Base-by-base conservation (phyloP, 768 basidiomycete species). In the Psilocybe azurescens region DNA sequence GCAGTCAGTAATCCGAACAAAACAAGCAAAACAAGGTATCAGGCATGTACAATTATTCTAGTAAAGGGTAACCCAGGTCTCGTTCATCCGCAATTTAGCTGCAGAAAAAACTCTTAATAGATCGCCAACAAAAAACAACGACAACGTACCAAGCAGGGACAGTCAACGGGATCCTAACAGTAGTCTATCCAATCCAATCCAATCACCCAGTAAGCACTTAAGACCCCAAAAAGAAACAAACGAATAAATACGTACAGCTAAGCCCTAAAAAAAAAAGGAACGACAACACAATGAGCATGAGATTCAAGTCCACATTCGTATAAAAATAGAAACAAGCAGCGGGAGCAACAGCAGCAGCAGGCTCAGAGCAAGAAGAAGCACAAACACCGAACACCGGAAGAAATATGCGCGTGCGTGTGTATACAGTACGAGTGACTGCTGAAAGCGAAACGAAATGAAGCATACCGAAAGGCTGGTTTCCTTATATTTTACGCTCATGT, bases 401-500 rank as follows among this genome's bases (percentile, higher is more conserved):
- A 18, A 36, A 33, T 47, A 56, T 24, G 44, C 48, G 55, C 58
- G 18, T 5, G 24, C 56, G 50, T 38, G 24, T 16, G 24, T 24
- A 24, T 24, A 24, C 24, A 24, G 24, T 24, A 24, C 24, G 2
- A 24, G 24, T 24, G 24, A 24, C 0, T 24, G 24, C 24, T 24
- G 24, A 24, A 24, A 24, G 24, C 24, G 24, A 24, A 24, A 24
- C 24, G 24, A 24, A 24, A 24, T 24, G 24, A 24, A 24, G 77
- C 89, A 65, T 70, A 91, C 94, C 44, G 93, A 94, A 65, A 98
- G 84, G 74, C 91, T 94, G 0, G 95, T 98, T 76, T 98, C 95
- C 73, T 97, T 97, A 74, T 97, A 96, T 74, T 95, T 94, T 67
- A 91, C 85, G 63, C 93, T 94, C 94, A 97, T 97, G 73, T 95